A percentile compares a stretch with the other conserved stretches of the same genome.
Evolutionary conservation across 805 yeast species (phyloP).

Genomic region (Teunomyces kruisii): DNA sequence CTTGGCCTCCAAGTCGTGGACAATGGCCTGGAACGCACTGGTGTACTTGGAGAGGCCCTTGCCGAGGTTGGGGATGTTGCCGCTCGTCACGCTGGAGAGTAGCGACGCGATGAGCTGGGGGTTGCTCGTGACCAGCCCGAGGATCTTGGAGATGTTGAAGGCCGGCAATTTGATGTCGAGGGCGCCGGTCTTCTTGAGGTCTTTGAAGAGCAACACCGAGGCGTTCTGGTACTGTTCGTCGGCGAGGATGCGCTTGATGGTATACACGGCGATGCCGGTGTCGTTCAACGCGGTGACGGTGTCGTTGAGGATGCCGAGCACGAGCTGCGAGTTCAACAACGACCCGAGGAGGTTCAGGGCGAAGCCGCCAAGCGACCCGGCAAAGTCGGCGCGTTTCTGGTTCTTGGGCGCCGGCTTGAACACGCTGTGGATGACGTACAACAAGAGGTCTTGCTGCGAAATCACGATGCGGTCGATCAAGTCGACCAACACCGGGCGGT

Average conservation of each 20-base stretch:
- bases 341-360: constrained; percentile 27
- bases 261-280: constrained; percentile 39
- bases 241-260: constrained; percentile 34
- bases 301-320: constrained; percentile 25
- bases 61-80: constrained; percentile 15
- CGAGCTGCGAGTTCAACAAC: constrained; percentile 27
- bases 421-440: constrained; percentile 7
- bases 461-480: constrained; percentile 28
- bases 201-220: constrained; percentile 32
- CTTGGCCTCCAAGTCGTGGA: constrained; percentile 31
- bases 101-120: constrained; percentile 20
- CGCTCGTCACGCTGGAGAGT: constrained; percentile 23
- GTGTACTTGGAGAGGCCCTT: constrained; percentile 23
- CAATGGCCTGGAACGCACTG: constrained; percentile 29
- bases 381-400: constrained; percentile 13
- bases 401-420: constrained; percentile 4
- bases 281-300: constrained; percentile 37
- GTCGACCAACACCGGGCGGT: constrained; percentile 32
- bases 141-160: constrained; percentile 28
- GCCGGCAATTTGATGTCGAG: constrained; percentile 19
- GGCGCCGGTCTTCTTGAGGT: constrained; percentile 26
- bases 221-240: constrained; percentile 34
- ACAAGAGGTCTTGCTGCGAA: background rate
- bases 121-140: constrained; percentile 23
- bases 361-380: constrained; percentile 26